phyloP scores from a whole-genome alignment of 495 filamentous ascomycete genomes.

The Aspergillus haitiensis region DNA sequence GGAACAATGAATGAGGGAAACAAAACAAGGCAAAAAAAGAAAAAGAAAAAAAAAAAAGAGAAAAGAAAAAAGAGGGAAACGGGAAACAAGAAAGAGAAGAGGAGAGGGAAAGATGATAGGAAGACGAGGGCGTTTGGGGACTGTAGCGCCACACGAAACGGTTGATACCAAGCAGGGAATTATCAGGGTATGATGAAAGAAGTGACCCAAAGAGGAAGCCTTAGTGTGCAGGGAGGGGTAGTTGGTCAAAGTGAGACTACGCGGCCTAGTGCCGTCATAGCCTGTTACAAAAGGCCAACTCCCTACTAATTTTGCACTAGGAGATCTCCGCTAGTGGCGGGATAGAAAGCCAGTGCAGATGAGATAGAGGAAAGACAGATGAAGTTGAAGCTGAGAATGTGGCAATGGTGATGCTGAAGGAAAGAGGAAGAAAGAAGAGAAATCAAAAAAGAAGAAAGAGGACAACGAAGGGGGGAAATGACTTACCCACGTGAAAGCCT shows the following conservation, averaged over 20 bases:
- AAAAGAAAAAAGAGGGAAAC: background rate
- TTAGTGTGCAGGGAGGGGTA: too few relatives aligned
- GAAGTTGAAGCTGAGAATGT: background rate
- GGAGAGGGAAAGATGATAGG: constrained; percentile 12
- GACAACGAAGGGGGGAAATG: constrained; percentile 1
- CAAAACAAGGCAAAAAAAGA: constrained; percentile 3
- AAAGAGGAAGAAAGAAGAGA: constrained; percentile 2
- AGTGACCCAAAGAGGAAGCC: too few relatives aligned
- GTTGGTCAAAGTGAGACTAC: too few relatives aligned
- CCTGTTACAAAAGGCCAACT: too few relatives aligned
- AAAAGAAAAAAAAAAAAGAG: constrained; percentile 1
- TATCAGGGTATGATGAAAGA: too few relatives aligned
- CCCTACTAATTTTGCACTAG: too few relatives aligned
- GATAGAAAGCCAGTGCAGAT: background rate
- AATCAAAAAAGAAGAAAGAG: constrained; percentile 9
- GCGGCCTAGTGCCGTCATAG: too few relatives aligned
- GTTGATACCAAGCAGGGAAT: background rate
- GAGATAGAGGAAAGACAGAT: background rate
- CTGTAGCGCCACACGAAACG: background rate
- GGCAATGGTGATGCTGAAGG: constrained; percentile 1
- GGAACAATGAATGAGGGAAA: background rate
- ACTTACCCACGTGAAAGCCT: constrained; percentile 17
- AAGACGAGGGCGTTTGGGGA: constrained; percentile 10
- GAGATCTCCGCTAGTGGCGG: background rate
- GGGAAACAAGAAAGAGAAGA: background rate